Evolutionary conservation across 1,284 basidiomycete species (phyloP), one percentile per base, ranked within the genome.

Genomic region (Amylostereum areolatum): DNA sequence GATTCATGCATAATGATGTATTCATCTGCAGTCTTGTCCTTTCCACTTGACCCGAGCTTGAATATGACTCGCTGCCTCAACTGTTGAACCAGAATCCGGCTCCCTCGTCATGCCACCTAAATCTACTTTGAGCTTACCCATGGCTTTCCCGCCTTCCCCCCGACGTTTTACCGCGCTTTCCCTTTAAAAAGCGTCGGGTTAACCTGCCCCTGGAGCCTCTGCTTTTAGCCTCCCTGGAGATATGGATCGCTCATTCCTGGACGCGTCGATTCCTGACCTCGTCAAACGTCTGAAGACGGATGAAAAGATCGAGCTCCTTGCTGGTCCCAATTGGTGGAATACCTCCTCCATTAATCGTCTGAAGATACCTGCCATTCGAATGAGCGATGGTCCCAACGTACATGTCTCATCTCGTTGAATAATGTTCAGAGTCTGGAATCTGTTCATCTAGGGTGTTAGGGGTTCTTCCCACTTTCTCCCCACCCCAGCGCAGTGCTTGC

Each of bases 271-370:
- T 33, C 64, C 72, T 1, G 71, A 78, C 28, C 69, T 85, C 7
- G 71, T 83, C 54, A 61, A 66, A 34, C 70, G 74, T 51, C 71
- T 85, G 44, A 73, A 72, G 35, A 70, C 72, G 2, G 78, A 83
- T 37, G 83, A 85, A 65, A 85, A 85, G 62, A 80, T 85, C 47
- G 63, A 71, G 3, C 68, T 87, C 25, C 72, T 85, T 3, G 74
- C 77, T 36, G 83, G 76, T 7, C 81, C 81, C 3, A 81, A 83
- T 56, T 85, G 82, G 78, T 83, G 85, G 84, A 84, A 85, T 55
- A 85, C 83, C 7, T 72, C 71, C 39, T 59, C 75, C 12, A 71
- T 86, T 52, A 65, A 73, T 6, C 69, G 81, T 12, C 71, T 85
- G 8, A 68, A 68, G 6, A 81, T 88, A 48, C 84, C 85, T 3